Conservation (phyloP, 352 stramenopile species). For the Phytophthora idaei region DNA sequence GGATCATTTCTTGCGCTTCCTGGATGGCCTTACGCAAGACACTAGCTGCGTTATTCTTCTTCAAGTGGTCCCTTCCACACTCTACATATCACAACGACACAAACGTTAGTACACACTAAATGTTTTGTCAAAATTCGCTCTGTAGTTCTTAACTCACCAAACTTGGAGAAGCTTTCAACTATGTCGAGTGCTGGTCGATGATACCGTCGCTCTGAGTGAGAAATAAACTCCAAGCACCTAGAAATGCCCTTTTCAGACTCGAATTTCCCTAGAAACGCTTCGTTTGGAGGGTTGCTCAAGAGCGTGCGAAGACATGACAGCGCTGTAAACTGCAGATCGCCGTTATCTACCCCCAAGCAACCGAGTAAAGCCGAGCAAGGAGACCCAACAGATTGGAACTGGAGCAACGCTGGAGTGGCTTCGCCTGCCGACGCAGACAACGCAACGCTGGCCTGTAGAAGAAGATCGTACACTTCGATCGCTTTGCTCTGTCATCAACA, state of each 20-base stretch:
- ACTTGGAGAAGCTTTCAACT: constrained; percentile 53
- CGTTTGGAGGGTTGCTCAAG: constrained; percentile 32
- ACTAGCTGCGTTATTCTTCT: constrained; percentile 14
- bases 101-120: neutral
- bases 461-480: constrained; percentile 23
- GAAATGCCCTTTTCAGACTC: constrained; percentile 32
- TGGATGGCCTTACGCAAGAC: constrained; percentile 18
- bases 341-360: constrained; percentile 38
- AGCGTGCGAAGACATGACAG: constrained; percentile 47
- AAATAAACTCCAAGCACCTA: constrained; percentile 33
- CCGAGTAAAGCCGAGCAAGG: constrained; percentile 41
- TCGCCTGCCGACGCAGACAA: constrained; percentile 7
- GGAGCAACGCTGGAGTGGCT: constrained; percentile 10
- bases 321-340: constrained; percentile 38
- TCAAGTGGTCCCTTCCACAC: constrained; percentile 19
- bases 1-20: constrained; percentile 30
- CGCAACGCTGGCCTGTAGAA: constrained; percentile 18
- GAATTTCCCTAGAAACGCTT: constrained; percentile 40
- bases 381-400: constrained; percentile 41
- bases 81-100: constrained; percentile 7
- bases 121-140: neutral
- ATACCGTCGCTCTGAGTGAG: constrained; percentile 44
- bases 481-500: constrained; percentile 18
- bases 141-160: constrained; percentile 36
- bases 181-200: constrained; percentile 50